Evolutionary conservation across 1,284 basidiomycete genomes (phyloP).

Genomic region (Cutaneotrichosporon cutaneum): DNA sequence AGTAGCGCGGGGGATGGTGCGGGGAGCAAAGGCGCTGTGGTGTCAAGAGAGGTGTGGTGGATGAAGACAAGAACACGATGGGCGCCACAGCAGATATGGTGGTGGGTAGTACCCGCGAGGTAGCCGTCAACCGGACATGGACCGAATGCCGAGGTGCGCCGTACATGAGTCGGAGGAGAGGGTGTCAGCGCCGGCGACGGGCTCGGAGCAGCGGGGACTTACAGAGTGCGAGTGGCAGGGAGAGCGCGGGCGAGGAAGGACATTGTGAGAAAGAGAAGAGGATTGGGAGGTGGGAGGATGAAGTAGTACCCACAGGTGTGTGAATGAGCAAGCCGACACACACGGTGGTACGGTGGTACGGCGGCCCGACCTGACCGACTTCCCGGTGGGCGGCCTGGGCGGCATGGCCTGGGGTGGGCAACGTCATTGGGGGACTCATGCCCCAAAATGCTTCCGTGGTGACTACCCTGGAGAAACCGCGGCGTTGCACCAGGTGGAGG

Average conservation of each 20-base stretch:
- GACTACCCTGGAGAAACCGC: no score
- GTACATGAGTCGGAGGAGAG: neutral
- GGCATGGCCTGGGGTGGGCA: no score
- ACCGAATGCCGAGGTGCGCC: neutral
- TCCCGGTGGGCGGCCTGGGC: no score
- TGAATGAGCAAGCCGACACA: neutral
- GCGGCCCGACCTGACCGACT: no score
- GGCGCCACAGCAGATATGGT: neutral
- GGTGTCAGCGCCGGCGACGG: neutral
- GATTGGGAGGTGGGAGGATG: neutral
- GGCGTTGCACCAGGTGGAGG: no score
- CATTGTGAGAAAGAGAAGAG: neutral
- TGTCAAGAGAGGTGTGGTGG: neutral
- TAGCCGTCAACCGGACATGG: neutral
- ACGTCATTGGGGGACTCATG: no score
- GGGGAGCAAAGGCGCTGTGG: neutral
- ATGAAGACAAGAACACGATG: neutral
- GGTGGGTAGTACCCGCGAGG: neutral
- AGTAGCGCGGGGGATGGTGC: neutral
- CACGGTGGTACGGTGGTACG: no score
- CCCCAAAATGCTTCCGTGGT: no score
- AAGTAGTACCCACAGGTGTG: neutral
- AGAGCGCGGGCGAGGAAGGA: constrained; percentile 9
- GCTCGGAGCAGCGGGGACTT: neutral
- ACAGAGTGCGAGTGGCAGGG: constrained; percentile 7